Percentiles rank a stretch among this genome's conserved stretches.
These are phyloP conservation scores for Hypoxylon sp. DNA, from an alignment of 2,329 filamentous ascomycete species.

Conservation along the genomic window DNA sequence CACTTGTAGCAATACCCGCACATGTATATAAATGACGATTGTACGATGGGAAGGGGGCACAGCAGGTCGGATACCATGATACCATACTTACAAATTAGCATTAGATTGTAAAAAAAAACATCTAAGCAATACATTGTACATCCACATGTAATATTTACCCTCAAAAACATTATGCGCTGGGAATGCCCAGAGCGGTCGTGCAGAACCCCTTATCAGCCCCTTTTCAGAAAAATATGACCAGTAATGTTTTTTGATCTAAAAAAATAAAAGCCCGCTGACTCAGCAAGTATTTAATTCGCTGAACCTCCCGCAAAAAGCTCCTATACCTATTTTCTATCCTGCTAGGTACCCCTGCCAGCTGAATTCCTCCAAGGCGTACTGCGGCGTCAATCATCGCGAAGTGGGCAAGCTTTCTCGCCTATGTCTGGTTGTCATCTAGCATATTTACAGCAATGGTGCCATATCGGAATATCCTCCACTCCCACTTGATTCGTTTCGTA, in stretches of 20 bases:
- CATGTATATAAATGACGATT: constrained; percentile 9
- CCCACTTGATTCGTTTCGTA: not conserved
- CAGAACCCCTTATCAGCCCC: constrained; percentile 5
- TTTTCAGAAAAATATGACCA: not conserved
- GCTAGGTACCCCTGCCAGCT: constrained; percentile 2
- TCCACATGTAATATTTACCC: not conserved
- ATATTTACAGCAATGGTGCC: not conserved
- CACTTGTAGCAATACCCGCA: constrained; percentile 7
- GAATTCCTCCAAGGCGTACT: constrained; percentile 8
- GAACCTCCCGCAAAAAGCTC: not conserved
- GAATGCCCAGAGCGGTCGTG: no score
- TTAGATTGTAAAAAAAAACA: not conserved
- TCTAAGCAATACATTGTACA: not conserved
- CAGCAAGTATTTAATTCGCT: not conserved
- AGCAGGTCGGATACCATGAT: not conserved
- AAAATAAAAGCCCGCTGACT: not conserved
- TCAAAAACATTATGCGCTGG: not conserved
- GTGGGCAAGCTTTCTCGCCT: not conserved
- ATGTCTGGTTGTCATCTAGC: not conserved
- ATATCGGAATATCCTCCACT: not conserved
- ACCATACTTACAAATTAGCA: not conserved
- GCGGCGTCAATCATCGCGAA: not conserved
- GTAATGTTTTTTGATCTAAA: not conserved
- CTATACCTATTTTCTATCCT: not conserved
- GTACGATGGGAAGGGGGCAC: not conserved